A percentile compares a stretch with the other conserved stretches of the same genome.
phyloP scores from a whole-genome alignment of 2,329 filamentous ascomycete species.

The Leptodontidium sp. region DNA sequence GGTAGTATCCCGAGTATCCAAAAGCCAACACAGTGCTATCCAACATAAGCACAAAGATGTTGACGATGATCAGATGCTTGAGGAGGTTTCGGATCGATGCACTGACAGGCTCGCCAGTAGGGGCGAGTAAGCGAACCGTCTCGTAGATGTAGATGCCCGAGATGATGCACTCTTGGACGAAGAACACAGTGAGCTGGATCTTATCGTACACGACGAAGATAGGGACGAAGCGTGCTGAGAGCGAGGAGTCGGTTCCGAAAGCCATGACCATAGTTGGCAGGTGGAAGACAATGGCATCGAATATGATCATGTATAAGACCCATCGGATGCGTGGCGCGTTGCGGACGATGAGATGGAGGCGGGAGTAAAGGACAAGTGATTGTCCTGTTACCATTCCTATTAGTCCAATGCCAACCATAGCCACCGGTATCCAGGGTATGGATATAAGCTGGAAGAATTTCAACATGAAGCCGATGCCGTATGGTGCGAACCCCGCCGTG shows the following conservation, averaged over 20 bases:
- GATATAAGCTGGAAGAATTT: conserved; percentile 49
- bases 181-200: conserved; percentile 58
- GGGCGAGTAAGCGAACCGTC: conserved; percentile 45
- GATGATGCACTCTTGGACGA: conserved; percentile 56
- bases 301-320: conserved; percentile 56
- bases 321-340: conserved; percentile 50
- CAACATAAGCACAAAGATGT: conserved; percentile 55
- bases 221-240: background rate
- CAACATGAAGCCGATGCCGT: conserved; percentile 56
- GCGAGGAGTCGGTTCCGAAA: conserved; percentile 44
- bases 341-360: conserved; percentile 55
- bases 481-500: conserved; percentile 54
- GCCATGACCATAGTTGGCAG: conserved; percentile 55
- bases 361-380: conserved; percentile 57
- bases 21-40: conserved; percentile 51
- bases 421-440: conserved; percentile 49
- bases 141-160: conserved; percentile 58
- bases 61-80: conserved; percentile 53
- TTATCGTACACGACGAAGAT: conserved; percentile 45
- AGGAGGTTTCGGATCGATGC: conserved; percentile 45
- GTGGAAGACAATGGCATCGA: conserved; percentile 53
- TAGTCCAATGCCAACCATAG: conserved; percentile 55
- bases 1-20: conserved; percentile 49
- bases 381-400: conserved; percentile 52
- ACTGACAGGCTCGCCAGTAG: conserved; percentile 21